Conservation (phyloP, 768 basidiomycete species). For the Hypsizygus marmoreus region DNA sequence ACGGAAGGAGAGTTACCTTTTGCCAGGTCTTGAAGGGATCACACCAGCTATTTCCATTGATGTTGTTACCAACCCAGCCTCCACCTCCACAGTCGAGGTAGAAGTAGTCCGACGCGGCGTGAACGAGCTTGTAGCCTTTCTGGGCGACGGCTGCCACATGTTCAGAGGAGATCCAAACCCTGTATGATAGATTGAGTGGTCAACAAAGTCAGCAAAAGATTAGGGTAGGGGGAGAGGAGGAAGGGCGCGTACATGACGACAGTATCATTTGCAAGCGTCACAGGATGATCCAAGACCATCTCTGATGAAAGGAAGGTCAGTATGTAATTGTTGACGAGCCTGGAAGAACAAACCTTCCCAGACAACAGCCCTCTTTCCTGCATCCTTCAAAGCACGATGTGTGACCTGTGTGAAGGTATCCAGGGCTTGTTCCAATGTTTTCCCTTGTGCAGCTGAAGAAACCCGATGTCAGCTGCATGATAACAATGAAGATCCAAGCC, state of each 20-base stretch:
- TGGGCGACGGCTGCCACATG: slow-evolving; percentile 60
- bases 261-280: slow-evolving; percentile 50
- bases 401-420: slow-evolving; percentile 60
- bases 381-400: slow-evolving; percentile 52
- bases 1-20: slow-evolving; percentile 38
- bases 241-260: slow-evolving; percentile 61
- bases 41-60: slow-evolving; percentile 64
- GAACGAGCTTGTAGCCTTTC: slow-evolving; percentile 63
- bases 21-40: slow-evolving; percentile 85
- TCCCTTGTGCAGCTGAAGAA: slow-evolving; percentile 32
- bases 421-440: slow-evolving; percentile 66
- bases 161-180: slow-evolving; percentile 73
- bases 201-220: slow-evolving; percentile 7
- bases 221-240: background rate
- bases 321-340: slow-evolving; percentile 1
- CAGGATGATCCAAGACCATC: slow-evolving; percentile 60
- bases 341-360: slow-evolving; percentile 61
- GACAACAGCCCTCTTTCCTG: slow-evolving; percentile 77
- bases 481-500: slow-evolving; percentile 1
- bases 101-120: slow-evolving; percentile 75
- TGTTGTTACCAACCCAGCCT: slow-evolving; percentile 60
- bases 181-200: slow-evolving; percentile 18
- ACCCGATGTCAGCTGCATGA: background rate
- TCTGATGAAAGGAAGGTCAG: slow-evolving; percentile 52
- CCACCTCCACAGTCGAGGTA: slow-evolving; percentile 82